These are phyloP conservation scores for Geranium rotundifolium DNA, from an alignment of 345 rosid species.

Conservation along the genomic window DNA sequence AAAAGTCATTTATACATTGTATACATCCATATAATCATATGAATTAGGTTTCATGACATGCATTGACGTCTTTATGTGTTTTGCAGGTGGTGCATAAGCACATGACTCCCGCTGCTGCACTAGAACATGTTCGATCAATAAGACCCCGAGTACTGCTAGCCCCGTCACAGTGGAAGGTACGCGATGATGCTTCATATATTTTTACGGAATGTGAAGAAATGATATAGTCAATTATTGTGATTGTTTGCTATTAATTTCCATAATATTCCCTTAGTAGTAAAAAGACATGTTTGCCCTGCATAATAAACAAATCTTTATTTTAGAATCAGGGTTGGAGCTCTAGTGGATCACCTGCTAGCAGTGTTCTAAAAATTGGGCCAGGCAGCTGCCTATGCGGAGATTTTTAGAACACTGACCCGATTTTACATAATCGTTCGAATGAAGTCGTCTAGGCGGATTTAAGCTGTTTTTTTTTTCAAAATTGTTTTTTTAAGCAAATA, in stretches of 20 bases:
- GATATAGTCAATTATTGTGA: not conserved
- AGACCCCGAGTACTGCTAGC: constrained; percentile 59
- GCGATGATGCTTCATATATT: not conserved
- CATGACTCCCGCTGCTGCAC: constrained; percentile 45
- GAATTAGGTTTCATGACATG: not conserved
- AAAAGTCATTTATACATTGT: not conserved
- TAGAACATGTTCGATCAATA: constrained; percentile 47
- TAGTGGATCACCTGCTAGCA: no score
- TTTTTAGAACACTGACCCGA: no score
- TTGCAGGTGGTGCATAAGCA: constrained; percentile 42
- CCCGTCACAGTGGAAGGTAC: constrained; percentile 57
- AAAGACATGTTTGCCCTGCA: not conserved
- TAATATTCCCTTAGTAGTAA: not conserved
- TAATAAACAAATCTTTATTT: no score
- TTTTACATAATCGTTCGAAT: no score
- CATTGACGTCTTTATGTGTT: constrained; percentile 7
- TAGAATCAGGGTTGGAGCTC: no score
- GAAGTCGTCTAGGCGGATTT: no score
- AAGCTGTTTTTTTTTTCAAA: no score
- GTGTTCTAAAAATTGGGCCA: no score
- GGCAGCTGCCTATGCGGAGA: no score
- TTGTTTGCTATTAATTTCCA: not conserved
- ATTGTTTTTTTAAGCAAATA: no score
- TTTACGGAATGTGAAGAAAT: not conserved
- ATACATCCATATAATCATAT: not conserved